Evolutionary conservation across 2,329 filamentous ascomycete genomes (phyloP).

Genomic region (Pseudogymnoascus sp.): DNA sequence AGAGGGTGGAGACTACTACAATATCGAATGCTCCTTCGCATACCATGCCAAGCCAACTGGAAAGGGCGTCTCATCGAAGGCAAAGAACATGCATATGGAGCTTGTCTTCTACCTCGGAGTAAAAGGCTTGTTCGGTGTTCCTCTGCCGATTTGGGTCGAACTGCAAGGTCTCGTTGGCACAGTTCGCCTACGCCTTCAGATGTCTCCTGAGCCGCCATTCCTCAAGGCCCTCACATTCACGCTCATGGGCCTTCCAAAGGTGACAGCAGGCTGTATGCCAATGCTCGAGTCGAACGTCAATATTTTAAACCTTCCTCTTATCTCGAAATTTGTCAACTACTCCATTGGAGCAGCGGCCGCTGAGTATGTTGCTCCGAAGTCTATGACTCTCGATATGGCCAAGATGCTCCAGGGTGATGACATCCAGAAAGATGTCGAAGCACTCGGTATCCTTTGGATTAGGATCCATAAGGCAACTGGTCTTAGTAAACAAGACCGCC

Average conservation of each 20-base stretch:
- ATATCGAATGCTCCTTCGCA: conserved; percentile 80
- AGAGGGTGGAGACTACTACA: conserved; percentile 87
- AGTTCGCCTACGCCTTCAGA: conserved; percentile 69
- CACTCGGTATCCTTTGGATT: conserved; percentile 84
- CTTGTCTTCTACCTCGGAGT: conserved; percentile 88
- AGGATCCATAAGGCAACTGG: conserved; percentile 81
- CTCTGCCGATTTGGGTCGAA: conserved; percentile 51
- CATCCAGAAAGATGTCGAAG: conserved; percentile 80
- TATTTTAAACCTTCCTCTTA: conserved; percentile 81
- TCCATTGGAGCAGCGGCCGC: conserved; percentile 78
- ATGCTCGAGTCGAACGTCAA: conserved; percentile 90
- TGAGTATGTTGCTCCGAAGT: conserved; percentile 93
- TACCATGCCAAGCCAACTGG: conserved; percentile 78
- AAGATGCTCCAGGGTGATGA: conserved; percentile 88
- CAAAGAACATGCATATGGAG: conserved; percentile 95
- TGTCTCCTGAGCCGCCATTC: conserved; percentile 87
- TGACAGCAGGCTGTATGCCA: conserved; percentile 80
- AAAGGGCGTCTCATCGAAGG: conserved; percentile 65
- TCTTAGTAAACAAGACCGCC: conserved; percentile 81
- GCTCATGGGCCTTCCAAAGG: conserved; percentile 85
- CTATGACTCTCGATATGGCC: conserved; percentile 81
- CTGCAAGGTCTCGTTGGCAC: conserved; percentile 87
- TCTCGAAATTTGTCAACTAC: conserved; percentile 95
- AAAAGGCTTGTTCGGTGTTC: conserved; percentile 69
- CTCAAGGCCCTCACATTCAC: conserved; percentile 88